Evolutionary conservation across 768 basidiomycete genomes (phyloP).

Genomic region (Macrocybe gigantea): DNA sequence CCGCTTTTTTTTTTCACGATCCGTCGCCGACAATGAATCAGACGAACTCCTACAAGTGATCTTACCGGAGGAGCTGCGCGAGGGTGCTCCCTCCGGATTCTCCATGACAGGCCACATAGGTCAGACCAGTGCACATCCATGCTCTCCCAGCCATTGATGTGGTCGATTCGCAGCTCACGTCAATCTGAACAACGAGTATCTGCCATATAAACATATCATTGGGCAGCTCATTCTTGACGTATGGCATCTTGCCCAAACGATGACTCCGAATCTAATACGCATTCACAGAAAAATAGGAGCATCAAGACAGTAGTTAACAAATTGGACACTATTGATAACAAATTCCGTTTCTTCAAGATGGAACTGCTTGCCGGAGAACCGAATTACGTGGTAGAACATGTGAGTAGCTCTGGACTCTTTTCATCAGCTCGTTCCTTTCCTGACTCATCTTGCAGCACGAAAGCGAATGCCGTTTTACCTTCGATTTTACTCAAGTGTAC

Average conservation of each 20-base stretch:
- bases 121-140: conserved; percentile 41
- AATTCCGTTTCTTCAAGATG: conserved; percentile 95
- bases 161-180: conserved; percentile 61
- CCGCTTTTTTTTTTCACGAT: background rate
- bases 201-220: conserved; percentile 88
- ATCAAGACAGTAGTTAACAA: conserved; percentile 95
- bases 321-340: conserved; percentile 73
- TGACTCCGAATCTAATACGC: background rate
- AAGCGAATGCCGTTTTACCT: conserved; percentile 80
- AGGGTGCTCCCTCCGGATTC: conserved; percentile 83
- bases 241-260: conserved; percentile 17
- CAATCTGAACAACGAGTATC: conserved; percentile 85
- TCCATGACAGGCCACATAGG: conserved; percentile 81
- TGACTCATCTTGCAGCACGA: conserved; percentile 52
- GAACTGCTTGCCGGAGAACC: conserved; percentile 91
- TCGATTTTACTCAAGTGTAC: conserved; percentile 94
- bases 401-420: conserved; percentile 29
- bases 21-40: conserved; percentile 28
- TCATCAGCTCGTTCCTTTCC: background rate
- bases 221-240: conserved; percentile 92
- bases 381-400: conserved; percentile 83
- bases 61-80: conserved; percentile 71
- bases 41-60: conserved; percentile 82
- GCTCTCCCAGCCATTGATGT: background rate
- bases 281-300: conserved; percentile 72